Conservation (phyloP, 2,329 filamentous ascomycete genomes). For the Tolypocladium tundrense region DNA sequence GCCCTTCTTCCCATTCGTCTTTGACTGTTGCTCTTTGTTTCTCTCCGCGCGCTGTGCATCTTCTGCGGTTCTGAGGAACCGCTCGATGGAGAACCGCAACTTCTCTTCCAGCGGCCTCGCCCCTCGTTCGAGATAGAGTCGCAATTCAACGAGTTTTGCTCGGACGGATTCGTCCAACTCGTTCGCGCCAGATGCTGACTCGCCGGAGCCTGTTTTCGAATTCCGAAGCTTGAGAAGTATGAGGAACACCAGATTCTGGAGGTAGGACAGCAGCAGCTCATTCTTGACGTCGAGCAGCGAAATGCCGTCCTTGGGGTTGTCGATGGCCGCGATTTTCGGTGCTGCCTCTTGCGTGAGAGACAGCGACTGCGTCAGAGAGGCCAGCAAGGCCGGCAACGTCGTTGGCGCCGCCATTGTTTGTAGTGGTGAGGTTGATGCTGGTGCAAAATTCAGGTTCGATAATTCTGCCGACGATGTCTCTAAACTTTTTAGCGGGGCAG, state of each 20-base stretch:
- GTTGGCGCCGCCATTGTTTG: conserved; percentile 36
- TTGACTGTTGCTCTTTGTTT: conserved; percentile 18
- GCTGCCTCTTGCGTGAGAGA: conserved; percentile 57
- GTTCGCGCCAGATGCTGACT: conserved; percentile 18
- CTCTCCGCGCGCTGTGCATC: conserved; percentile 47
- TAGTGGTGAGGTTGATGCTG: conserved; percentile 10
- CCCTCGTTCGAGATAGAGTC: conserved; percentile 89
- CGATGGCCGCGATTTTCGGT: conserved; percentile 49
- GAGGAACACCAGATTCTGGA: conserved; percentile 87
- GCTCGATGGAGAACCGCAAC: conserved; percentile 91
- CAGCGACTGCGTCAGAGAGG: conserved; percentile 47
- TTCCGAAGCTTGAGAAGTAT: conserved; percentile 72
- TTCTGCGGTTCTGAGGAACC: conserved; percentile 80
- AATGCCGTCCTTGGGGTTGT: conserved; percentile 76
- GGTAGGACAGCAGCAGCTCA: conserved; percentile 90
- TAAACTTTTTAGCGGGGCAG: conserved; percentile 13
- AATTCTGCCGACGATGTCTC: conserved; percentile 1
- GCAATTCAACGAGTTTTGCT: conserved; percentile 78
- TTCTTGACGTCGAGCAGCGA: conserved; percentile 94
- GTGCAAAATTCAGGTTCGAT: background rate
- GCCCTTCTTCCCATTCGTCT: conserved; percentile 11
- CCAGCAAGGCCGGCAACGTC: conserved; percentile 38
- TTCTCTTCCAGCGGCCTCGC: conserved; percentile 82
- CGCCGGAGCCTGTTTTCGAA: conserved; percentile 17
- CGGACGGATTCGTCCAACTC: conserved; percentile 57